Evolutionary conservation across 768 basidiomycete species (phyloP).

Genomic region (Exsudoporus frostii): DNA sequence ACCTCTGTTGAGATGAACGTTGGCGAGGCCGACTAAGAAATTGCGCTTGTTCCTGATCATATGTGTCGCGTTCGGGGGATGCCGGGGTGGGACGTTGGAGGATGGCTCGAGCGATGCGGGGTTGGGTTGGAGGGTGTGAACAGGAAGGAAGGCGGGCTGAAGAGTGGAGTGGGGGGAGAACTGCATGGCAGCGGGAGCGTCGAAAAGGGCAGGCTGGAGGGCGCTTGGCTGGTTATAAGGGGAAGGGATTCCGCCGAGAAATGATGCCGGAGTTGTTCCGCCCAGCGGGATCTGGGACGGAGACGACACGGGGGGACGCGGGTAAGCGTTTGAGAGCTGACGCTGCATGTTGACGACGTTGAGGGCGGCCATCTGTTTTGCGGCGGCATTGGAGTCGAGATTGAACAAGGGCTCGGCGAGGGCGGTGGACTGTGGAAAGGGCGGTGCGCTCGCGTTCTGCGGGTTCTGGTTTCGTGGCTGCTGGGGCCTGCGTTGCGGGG

Average conservation of each 20-base stretch:
- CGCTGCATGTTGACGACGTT: slow-evolving; percentile 49
- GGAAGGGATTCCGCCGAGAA: slow-evolving; percentile 56
- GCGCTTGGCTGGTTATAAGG: slow-evolving; percentile 27
- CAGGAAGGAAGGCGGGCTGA: slow-evolving; percentile 44
- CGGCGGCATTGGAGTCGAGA: slow-evolving; percentile 62
- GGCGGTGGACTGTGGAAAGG: slow-evolving; percentile 20
- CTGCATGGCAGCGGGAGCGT: slow-evolving; percentile 40
- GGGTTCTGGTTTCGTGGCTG: slow-evolving; percentile 27
- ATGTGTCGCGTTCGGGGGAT: slow-evolving; percentile 31
- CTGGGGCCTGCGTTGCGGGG: slow-evolving; percentile 38
- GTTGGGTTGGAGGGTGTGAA: slow-evolving; percentile 31
- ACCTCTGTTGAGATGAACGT: slow-evolving; percentile 52
- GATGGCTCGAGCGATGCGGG: slow-evolving; percentile 46
- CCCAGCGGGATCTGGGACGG: slow-evolving; percentile 35
- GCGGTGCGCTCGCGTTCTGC: slow-evolving; percentile 14
- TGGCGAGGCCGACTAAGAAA: slow-evolving; percentile 61
- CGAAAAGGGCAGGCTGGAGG: slow-evolving; percentile 40
- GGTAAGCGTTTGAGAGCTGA: slow-evolving; percentile 56
- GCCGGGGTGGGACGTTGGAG: slow-evolving; percentile 36
- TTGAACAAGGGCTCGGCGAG: slow-evolving; percentile 42
- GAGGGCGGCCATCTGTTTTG: slow-evolving; percentile 81
- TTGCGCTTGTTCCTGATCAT: slow-evolving; percentile 50
- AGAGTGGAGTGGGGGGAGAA: slow-evolving; percentile 42
- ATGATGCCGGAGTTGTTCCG: slow-evolving; percentile 68
- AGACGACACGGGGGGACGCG: slow-evolving; percentile 39